Base-by-base conservation (phyloP, 2,329 filamentous ascomycete genomes). In the Xylaria sp. region DNA sequence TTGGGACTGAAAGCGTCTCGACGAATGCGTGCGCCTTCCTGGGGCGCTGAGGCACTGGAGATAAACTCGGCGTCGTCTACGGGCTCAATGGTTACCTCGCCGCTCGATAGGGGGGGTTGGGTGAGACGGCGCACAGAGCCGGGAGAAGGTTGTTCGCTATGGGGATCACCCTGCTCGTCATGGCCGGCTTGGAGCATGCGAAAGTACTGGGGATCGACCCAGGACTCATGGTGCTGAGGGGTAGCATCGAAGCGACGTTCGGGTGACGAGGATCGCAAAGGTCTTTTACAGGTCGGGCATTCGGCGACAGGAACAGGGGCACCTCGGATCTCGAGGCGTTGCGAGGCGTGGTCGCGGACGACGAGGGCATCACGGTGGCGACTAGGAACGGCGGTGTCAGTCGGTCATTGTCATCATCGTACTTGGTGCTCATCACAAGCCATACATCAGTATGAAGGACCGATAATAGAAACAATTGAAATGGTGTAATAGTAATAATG, bases 321-420 rank as follows among this genome's bases (percentile, higher is more conserved):
- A 68, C 85, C 90, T 69, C 92, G 91, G 60, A 97, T 91, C 74
- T 93, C 93, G 72, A 99, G 89, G 74, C 94, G 92, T 71, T 91
- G 91, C 6, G 94, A 97, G 36, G 89, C 86, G 56, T 90, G 92
- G 81, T 99, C 95, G 77, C 93, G 94, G 44, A 98, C 90, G 53
- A 99, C 96, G 66, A 99, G 90, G 26, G 94, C 92, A 82, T 97
- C 93, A 77, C 93, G 92, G 80, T 97, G 94, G 70, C 95, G 96
- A 61, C 96, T 98, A 58, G 17, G 58, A 48, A 36, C 20, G 58
- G 42, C 13, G 42, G 38, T 40, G 28, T 58, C 36, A 40, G 57
- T 68, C 42, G 42, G 62, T 68, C 49, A 57, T 62, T 9, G 28
- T 49, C 36, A 42, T 62, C 31, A 44, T 53, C 26, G 33, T 44